Evolutionary conservation across 257 asterid genomes (phyloP), one percentile per base, ranked within the genome.

Genomic region (Penstemon eatonii): DNA sequence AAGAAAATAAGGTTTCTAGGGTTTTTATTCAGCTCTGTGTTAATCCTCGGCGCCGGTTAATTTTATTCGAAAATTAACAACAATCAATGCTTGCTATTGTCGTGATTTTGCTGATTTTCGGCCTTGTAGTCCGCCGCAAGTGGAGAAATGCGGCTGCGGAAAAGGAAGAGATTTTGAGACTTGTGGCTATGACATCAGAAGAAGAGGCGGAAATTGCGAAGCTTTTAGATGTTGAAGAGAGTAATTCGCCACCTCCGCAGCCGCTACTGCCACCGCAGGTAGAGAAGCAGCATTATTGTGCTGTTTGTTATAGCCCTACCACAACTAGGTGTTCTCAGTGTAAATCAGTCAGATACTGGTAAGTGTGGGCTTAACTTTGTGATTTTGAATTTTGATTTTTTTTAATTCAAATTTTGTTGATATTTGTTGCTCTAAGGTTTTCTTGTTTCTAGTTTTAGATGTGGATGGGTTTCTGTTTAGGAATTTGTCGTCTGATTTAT

Each of bases 271-370:
- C 64, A 12, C 67, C 67, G 1, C 81, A 66, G 79, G 63, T 63
- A 8, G 86, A 84, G 18, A 55, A 67, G 56, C 81, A 52, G 66
- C 56, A 74, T 42, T 72, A 36, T 46, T 84, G 89, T 63, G 86
- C 86, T 42, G 81, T 84, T 65, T 84, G 89, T 50, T 68, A 68
- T 47, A 65, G 83, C 79, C 84, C 78, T 54, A 77, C 89, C 74
- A 75, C 84, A 10, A 84, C 86, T 52, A 77, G 89, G 83, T 84
- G 89, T 49, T 69, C 89, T 36, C 74, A 76, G 80, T 84, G 89
- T 67, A 84, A 84, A 74, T 76, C 83, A 76, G 84, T 73, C 56
- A 76, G 81, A 79, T 84, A 84, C 81, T 84, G 89, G 89, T 84
- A 76, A 79, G 89, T 57, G 56, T 19, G 33, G 10, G 11, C n/a